phyloP scores from a whole-genome alignment of 1,284 basidiomycete species.

The Boletus smithii region DNA sequence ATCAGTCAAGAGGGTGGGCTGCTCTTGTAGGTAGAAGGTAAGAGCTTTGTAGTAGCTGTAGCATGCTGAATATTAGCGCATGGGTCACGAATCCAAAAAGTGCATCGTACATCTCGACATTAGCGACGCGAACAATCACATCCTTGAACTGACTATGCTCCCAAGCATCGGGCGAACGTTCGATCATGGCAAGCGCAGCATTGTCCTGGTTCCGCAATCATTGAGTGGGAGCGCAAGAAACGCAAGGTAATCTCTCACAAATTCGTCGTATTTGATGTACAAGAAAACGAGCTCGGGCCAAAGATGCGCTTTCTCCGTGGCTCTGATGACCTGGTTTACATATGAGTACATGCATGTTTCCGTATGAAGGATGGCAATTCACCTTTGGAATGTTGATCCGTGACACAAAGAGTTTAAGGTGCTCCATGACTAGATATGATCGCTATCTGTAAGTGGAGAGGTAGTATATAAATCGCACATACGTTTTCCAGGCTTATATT shows the following conservation, averaged over 20 bases:
- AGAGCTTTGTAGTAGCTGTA: conserved; percentile 83
- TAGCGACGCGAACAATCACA: conserved; percentile 90
- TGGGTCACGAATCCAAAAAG: not conserved
- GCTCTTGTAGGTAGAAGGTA: conserved; percentile 89
- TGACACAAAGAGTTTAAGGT: conserved; percentile 95
- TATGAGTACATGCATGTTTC: conserved; percentile 12
- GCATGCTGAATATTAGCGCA: conserved; percentile 2
- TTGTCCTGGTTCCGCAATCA: conserved; percentile 63
- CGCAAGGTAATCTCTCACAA: conserved; percentile 47
- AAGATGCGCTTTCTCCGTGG: conserved; percentile 93
- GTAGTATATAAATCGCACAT: conserved; percentile 33
- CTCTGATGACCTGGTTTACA: conserved; percentile 76
- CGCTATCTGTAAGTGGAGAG: conserved; percentile 1
- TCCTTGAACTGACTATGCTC: conserved; percentile 99
- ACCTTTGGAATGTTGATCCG: conserved; percentile 92
- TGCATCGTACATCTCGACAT: conserved; percentile 85
- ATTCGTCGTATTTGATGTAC: conserved; percentile 97
- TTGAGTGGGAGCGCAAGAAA: conserved; percentile 1
- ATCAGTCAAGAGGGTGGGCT: conserved; percentile 91
- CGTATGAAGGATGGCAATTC: not conserved
- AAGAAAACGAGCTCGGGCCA: conserved; percentile 99
- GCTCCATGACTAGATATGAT: conserved; percentile 83
- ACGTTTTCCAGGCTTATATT: conserved; percentile 94
- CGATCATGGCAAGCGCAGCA: conserved; percentile 97
- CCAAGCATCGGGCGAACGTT: conserved; percentile 95